phyloP scores from a whole-genome alignment of 2,329 filamentous ascomycete genomes.

The Aaosphaeria arxii region DNA sequence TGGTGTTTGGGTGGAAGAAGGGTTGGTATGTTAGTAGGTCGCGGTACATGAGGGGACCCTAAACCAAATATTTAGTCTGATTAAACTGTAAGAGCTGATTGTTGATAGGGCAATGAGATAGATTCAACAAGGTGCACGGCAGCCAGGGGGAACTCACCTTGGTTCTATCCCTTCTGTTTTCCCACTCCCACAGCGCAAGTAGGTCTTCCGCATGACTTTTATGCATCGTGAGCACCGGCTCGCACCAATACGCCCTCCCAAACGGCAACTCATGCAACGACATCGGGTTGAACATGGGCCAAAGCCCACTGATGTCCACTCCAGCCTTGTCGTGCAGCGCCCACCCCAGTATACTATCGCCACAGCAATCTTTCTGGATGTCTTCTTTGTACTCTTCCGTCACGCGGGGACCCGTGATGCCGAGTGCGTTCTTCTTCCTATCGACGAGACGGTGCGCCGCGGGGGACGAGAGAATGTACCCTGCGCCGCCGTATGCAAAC shows the following conservation, averaged over 20 bases:
- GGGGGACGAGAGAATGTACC: slow-evolving; percentile 38
- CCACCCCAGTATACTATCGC: slow-evolving; percentile 20
- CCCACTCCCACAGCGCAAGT: slow-evolving; percentile 43
- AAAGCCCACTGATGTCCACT: slow-evolving; percentile 21
- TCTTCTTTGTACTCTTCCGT: slow-evolving; percentile 8
- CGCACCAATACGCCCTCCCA: slow-evolving; percentile 34
- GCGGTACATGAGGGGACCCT: not conserved
- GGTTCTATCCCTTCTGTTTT: slow-evolving; percentile 14
- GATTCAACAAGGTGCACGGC: too few species aligned
- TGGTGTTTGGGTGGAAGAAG: not conserved
- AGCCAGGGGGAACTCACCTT: too few species aligned
- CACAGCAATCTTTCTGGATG: slow-evolving; percentile 38
- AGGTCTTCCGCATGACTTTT: slow-evolving; percentile 39
- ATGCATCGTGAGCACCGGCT: slow-evolving; percentile 31
- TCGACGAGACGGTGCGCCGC: slow-evolving; percentile 47
- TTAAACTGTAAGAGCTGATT: too few species aligned
- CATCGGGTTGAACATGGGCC: slow-evolving; percentile 40
- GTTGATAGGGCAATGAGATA: too few species aligned
- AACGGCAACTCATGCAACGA: slow-evolving; percentile 31
- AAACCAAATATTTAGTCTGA: not conserved
- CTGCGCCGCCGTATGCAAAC: slow-evolving; percentile 38
- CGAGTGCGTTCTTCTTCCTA: slow-evolving; percentile 24
- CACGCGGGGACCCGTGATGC: slow-evolving; percentile 6
- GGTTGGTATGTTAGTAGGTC: not conserved
- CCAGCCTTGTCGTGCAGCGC: slow-evolving; percentile 18